A percentile compares a stretch with the other conserved stretches of the same genome.
phyloP scores from a whole-genome alignment of 345 rosid genomes.

The Arabidopsis suecica region DNA sequence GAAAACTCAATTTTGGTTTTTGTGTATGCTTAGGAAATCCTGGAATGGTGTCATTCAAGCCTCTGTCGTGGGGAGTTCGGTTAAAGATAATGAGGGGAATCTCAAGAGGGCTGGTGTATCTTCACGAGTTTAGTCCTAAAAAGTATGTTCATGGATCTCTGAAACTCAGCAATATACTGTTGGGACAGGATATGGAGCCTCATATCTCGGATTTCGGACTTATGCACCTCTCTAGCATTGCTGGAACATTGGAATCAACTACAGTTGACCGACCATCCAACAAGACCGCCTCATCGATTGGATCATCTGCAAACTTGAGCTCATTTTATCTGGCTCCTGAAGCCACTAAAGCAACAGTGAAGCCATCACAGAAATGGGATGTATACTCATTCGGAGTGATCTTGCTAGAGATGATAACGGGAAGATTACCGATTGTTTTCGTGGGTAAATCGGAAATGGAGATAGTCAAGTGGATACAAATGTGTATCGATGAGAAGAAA shows the following conservation, averaged over 20 bases:
- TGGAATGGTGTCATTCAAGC: conserved; percentile 66
- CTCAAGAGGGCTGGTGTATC: conserved; percentile 79
- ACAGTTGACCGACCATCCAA: conserved; percentile 56
- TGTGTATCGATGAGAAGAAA: conserved; percentile 89
- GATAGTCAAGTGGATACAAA: conserved; percentile 81
- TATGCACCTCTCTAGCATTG: conserved; percentile 84
- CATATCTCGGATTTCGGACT: conserved; percentile 88
- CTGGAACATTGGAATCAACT: conserved; percentile 68
- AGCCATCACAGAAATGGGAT: conserved; percentile 97
- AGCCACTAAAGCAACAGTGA: conserved; percentile 69
- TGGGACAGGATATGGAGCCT: conserved; percentile 77
- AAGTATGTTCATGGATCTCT: conserved; percentile 92
- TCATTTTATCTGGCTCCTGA: conserved; percentile 88
- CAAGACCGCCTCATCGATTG: conserved; percentile 53
- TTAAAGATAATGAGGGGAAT: conserved; percentile 76
- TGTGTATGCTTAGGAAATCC: conserved; percentile 60
- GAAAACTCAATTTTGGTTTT: conserved; percentile 16
- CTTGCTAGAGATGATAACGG: conserved; percentile 85
- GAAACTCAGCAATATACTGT: conserved; percentile 76
- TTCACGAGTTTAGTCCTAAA: conserved; percentile 89
- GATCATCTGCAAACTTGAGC: conserved; percentile 54
- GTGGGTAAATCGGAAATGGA: conserved; percentile 73
- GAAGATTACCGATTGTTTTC: conserved; percentile 62
- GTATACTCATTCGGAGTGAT: conserved; percentile 90
- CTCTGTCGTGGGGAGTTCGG: conserved; percentile 73